Evolutionary conservation across 257 asterid genomes (phyloP).

Genomic region (Solanum habrochaites): DNA sequence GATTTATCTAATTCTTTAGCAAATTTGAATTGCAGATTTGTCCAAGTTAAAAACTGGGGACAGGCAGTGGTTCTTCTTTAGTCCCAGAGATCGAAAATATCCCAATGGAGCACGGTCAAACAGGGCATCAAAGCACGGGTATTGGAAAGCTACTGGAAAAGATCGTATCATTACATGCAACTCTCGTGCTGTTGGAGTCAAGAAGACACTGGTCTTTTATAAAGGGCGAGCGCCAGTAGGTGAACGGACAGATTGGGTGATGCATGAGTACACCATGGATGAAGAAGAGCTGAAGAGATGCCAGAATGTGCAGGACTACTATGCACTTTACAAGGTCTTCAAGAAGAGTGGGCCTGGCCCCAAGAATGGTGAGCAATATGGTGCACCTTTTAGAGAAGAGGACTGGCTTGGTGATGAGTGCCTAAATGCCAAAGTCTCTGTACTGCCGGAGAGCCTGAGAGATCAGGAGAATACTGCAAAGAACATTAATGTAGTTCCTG

Average conservation of each 20-base stretch:
- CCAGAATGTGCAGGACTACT: slow-evolving; percentile 38
- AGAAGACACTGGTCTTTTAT: slow-evolving; percentile 86
- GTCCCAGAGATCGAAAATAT: slow-evolving; percentile 82
- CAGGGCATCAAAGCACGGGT: slow-evolving; percentile 70
- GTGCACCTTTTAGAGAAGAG: slow-evolving; percentile 87
- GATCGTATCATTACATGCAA: slow-evolving; percentile 58
- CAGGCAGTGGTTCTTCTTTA: slow-evolving; percentile 88
- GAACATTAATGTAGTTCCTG: slow-evolving; percentile 6
- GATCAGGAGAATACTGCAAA: slow-evolving; percentile 13
- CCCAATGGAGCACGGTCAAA: slow-evolving; percentile 86
- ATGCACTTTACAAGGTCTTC: slow-evolving; percentile 72
- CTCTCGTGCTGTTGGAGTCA: slow-evolving; percentile 64
- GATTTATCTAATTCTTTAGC: slow-evolving; percentile 34
- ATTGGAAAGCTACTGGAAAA: slow-evolving; percentile 96
- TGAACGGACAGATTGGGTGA: slow-evolving; percentile 94
- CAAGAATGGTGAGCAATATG: slow-evolving; percentile 96
- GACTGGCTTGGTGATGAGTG: slow-evolving; percentile 64
- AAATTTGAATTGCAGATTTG: slow-evolving; percentile 41
- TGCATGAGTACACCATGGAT: slow-evolving; percentile 88
- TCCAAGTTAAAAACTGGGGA: slow-evolving; percentile 81
- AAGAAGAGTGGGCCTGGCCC: slow-evolving; percentile 99
- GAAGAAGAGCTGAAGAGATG: slow-evolving; percentile 76
- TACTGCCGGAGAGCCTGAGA: slow-evolving; percentile 7
- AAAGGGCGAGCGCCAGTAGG: slow-evolving; percentile 88
- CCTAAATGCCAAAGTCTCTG: slow-evolving; percentile 6